These are phyloP conservation scores for Triglochin maritima DNA, from an alignment of 106 monocot genomes.

Conservation along the genomic window DNA sequence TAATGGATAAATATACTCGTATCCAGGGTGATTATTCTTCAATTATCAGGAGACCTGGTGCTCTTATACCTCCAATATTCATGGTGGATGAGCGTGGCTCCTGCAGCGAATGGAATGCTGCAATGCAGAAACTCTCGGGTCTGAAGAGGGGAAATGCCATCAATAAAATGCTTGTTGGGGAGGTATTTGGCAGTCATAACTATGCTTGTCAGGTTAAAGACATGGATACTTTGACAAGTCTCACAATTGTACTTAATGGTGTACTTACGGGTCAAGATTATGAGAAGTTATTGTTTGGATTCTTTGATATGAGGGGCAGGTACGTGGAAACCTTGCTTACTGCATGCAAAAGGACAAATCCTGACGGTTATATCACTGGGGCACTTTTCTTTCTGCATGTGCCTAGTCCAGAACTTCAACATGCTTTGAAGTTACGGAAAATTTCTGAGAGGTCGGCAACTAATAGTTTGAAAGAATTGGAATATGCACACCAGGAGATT, in stretches of 20 bases:
- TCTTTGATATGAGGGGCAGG: conserved; percentile 46
- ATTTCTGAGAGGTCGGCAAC: conserved; percentile 49
- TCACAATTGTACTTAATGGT: conserved; percentile 56
- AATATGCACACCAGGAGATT: conserved; percentile 51
- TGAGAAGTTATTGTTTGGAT: conserved; percentile 63
- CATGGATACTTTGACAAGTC: conserved; percentile 43
- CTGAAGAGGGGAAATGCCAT: conserved; percentile 54
- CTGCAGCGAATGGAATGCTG: conserved; percentile 72
- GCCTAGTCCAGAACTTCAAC: conserved; percentile 67
- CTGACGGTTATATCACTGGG: conserved; percentile 63
- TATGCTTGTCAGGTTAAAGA: conserved; percentile 70
- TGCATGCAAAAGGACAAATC: conserved; percentile 48
- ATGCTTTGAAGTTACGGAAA: conserved; percentile 56
- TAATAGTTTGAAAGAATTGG: conserved; percentile 51
- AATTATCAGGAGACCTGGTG: conserved; percentile 47
- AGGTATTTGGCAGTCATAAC: conserved; percentile 50
- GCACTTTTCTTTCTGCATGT: conserved; percentile 75
- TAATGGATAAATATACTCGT: conserved; percentile 73
- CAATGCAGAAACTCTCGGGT: conserved; percentile 80
- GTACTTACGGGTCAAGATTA: conserved; percentile 48
- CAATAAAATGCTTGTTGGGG: conserved; percentile 60
- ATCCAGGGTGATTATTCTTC: conserved; percentile 68
- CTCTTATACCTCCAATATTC: conserved; percentile 86
- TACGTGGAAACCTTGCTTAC: conserved; percentile 61
- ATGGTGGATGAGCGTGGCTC: conserved; percentile 48